phyloP scores from a whole-genome alignment of 2,329 filamentous ascomycete species.

The Emmonsia crescens region DNA sequence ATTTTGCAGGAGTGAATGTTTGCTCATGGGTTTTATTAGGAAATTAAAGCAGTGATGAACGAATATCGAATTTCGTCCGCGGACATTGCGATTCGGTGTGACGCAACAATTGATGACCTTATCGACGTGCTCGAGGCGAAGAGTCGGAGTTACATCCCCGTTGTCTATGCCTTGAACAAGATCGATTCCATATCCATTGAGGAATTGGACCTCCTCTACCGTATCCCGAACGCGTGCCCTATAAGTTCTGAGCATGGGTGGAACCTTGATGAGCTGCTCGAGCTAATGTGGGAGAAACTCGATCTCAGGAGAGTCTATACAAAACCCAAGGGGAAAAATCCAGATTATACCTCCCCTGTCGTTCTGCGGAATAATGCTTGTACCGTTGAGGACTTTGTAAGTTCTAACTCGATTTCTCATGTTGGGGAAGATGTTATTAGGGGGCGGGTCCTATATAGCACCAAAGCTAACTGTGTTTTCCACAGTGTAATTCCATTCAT shows the following conservation, averaged over 20 bases:
- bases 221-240: slow-evolving; percentile 91
- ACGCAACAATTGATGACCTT: slow-evolving; percentile 92
- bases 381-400: slow-evolving; percentile 94
- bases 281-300: slow-evolving; percentile 97
- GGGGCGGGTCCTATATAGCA: too few species aligned
- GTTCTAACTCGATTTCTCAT: slow-evolving; percentile 28
- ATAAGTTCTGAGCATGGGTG: slow-evolving; percentile 97
- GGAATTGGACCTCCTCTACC: slow-evolving; percentile 89
- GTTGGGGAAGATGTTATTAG: too few species aligned
- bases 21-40: slow-evolving; percentile 33
- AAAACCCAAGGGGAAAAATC: slow-evolving; percentile 90
- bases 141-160: slow-evolving; percentile 93
- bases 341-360: slow-evolving; percentile 85
- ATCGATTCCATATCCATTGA: slow-evolving; percentile 98
- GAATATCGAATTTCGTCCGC: slow-evolving; percentile 96
- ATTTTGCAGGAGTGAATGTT: background rate
- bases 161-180: slow-evolving; percentile 98
- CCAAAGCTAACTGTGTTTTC: background rate
- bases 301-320: slow-evolving; percentile 89
- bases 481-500: slow-evolving; percentile 89
- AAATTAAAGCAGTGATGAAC: slow-evolving; percentile 95
- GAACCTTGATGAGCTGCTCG: slow-evolving; percentile 95
- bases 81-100: slow-evolving; percentile 94
- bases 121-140: slow-evolving; percentile 94
- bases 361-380: slow-evolving; percentile 72